Base-by-base conservation (phyloP, 805 yeast species). In the Debaryomyces castellii region DNA sequence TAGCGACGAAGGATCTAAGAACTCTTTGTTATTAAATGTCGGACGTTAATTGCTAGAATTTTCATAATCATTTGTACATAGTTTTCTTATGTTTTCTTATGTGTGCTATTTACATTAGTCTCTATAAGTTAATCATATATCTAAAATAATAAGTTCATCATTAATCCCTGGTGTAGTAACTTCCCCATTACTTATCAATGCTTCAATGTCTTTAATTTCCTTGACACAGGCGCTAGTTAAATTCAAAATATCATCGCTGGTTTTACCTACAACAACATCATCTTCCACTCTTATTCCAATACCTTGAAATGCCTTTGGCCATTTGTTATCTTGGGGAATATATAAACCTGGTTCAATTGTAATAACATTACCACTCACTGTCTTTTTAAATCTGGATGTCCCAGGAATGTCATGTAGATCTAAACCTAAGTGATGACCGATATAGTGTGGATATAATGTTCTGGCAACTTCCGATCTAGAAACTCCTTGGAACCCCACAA, bases 261-360 rank as follows among this genome's bases (percentile, higher is more conserved):
- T 68, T n/a, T 74, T 61, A 0, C 96, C 96, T 30, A 91, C 80
- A 0, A 86, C 96, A 30, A 92, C 78, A 63, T 94, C 91, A 67
- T 94, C 99, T 65, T 94, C 99, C 25, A 94, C 87, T 56, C 99
- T 81, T 21, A 94, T 87, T 1, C 98, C 99, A 41, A 94, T 85
- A 24, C 91, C 91, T 58, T 88, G 84, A 69, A 80, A 92, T 54
- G 81, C 81, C 50, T 78, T 74, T 18, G 99, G 98, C 76, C 84
- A 92, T 47, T 71, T 73, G 44, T 78, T 82, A 53, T 74, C 74
- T 52, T 78, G 74, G 1, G 99, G 98, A 36, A 95, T 79, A 62
- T 94, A 94, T 23, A 94, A 76, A 22, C 99, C 99, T 0, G 99
- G 99, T 63, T 95, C 99, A 20, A 95, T 82, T 1, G 99, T 94